phyloP scores from a whole-genome alignment of 139 green algal species.

The Coccomyxa sp. region DNA sequence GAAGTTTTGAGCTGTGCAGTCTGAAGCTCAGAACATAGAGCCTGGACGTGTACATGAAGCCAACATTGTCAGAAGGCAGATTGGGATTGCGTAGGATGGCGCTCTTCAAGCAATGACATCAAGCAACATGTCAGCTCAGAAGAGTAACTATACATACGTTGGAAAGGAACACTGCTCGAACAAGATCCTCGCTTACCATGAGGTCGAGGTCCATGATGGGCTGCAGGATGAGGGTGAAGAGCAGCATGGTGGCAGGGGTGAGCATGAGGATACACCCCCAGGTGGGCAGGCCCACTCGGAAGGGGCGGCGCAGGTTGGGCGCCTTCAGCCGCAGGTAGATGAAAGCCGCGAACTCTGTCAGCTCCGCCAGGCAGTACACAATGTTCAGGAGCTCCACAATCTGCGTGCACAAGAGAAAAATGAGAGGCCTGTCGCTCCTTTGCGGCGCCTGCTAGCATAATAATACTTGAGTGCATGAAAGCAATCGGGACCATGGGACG shows the following conservation, averaged over 20 bases:
- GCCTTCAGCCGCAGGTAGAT: conserved; percentile 72
- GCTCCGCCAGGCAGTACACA: conserved; percentile 91
- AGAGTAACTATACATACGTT: neutral
- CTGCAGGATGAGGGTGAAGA: conserved; percentile 57
- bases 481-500: too few species aligned
- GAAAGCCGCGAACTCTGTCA: conserved; percentile 95
- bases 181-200: conserved; percentile 3
- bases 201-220: conserved; percentile 34
- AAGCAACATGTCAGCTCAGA: neutral
- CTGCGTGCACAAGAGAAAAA: conserved; percentile 24
- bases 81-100: too few species aligned
- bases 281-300: conserved; percentile 70
- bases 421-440: neutral
- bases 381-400: conserved; percentile 94
- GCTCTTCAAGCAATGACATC: too few species aligned
- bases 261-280: conserved; percentile 76
- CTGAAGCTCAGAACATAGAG: neutral
- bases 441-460: too few species aligned
- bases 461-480: too few species aligned
- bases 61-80: too few species aligned
- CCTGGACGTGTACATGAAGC: neutral
- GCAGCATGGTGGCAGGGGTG: conserved; percentile 62
- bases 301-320: conserved; percentile 56
- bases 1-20: neutral
- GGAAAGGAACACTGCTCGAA: neutral